These are phyloP conservation scores for Naumovozyma castellii DNA, from an alignment of 805 yeast species.

Conservation along the genomic window DNA sequence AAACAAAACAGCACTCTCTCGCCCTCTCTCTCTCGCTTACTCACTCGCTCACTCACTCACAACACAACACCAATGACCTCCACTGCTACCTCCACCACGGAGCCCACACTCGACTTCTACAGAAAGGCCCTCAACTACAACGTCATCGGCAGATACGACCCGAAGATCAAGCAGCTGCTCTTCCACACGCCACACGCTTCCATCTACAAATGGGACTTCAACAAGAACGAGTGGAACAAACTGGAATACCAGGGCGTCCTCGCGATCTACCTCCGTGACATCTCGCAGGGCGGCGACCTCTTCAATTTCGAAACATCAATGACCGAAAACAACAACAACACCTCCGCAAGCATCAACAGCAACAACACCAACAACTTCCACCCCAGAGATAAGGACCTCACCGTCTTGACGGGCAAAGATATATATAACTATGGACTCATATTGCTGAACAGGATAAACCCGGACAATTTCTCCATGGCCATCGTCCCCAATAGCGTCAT, in stretches of 20 bases:
- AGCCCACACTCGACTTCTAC: slow-evolving; percentile 41
- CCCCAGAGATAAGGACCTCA: slow-evolving; percentile 8
- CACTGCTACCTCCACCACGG: neutral
- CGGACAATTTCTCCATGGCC: slow-evolving; percentile 66
- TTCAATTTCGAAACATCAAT: slow-evolving; percentile 10
- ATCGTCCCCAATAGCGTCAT: slow-evolving; percentile 47
- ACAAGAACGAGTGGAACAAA: slow-evolving; percentile 58
- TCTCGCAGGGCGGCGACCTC: slow-evolving; percentile 18
- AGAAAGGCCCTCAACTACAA: slow-evolving; percentile 63
- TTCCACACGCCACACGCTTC: slow-evolving; percentile 67
- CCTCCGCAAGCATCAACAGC: slow-evolving; percentile 1
- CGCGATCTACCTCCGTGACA: slow-evolving; percentile 51
- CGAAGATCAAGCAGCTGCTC: slow-evolving; percentile 55
- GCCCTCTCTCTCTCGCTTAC: too few species aligned
- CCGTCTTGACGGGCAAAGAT: slow-evolving; percentile 26
- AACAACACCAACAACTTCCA: slow-evolving; percentile 2
- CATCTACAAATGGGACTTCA: slow-evolving; percentile 51
- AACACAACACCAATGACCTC: neutral
- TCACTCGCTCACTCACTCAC: neutral
- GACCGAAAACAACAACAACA: slow-evolving; percentile 3
- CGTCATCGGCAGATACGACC: slow-evolving; percentile 70
- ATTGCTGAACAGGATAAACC: slow-evolving; percentile 55
- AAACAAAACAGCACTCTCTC: too few species aligned
- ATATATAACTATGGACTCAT: slow-evolving; percentile 58
- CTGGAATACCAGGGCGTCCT: slow-evolving; percentile 62